Percentiles rank a stretch among this genome's conserved stretches.
phyloP scores from a whole-genome alignment of 2,329 filamentous ascomycete species.

The Fusarium sororula region DNA sequence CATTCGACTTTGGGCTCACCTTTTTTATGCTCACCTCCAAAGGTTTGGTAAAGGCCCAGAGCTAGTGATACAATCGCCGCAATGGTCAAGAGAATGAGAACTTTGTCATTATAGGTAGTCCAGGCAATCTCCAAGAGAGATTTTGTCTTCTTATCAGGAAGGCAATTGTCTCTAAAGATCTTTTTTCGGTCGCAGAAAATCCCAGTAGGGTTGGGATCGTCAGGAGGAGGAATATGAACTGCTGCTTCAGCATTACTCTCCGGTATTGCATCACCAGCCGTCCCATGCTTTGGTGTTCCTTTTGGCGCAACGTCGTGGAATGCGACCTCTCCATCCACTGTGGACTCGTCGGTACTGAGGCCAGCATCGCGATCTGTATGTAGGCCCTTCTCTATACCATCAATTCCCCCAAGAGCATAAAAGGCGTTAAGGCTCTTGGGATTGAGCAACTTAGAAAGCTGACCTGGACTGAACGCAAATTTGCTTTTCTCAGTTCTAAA shows the following conservation, averaged over 20 bases:
- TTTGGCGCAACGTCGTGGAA: conserved; percentile 69
- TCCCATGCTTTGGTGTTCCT: conserved; percentile 48
- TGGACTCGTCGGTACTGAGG: conserved; percentile 74
- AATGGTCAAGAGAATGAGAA: conserved; percentile 74
- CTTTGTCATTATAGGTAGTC: conserved; percentile 78
- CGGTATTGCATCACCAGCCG: conserved; percentile 46
- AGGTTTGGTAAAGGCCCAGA: conserved; percentile 75
- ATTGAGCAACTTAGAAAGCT: conserved; percentile 81
- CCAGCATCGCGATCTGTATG: conserved; percentile 71
- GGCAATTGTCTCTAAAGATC: conserved; percentile 66
- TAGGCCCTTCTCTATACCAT: conserved; percentile 77
- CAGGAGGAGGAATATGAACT: conserved; percentile 39
- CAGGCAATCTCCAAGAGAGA: conserved; percentile 70
- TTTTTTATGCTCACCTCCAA: conserved; percentile 58
- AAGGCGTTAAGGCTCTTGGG: conserved; percentile 82
- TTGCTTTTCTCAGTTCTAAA: conserved; percentile 78
- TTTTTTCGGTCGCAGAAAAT: conserved; percentile 46
- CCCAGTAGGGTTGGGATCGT: conserved; percentile 33
- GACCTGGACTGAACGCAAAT: conserved; percentile 85
- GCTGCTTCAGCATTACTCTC: conserved; percentile 39
- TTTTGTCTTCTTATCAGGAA: conserved; percentile 71
- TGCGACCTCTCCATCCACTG: conserved; percentile 68
- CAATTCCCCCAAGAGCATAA: conserved; percentile 76
- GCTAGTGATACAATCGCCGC: conserved; percentile 75
- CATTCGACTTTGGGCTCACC: conserved; percentile 68